These are phyloP conservation scores for Tilletia setariae DNA, from an alignment of 1,284 basidiomycete genomes.

Conservation along the genomic window DNA sequence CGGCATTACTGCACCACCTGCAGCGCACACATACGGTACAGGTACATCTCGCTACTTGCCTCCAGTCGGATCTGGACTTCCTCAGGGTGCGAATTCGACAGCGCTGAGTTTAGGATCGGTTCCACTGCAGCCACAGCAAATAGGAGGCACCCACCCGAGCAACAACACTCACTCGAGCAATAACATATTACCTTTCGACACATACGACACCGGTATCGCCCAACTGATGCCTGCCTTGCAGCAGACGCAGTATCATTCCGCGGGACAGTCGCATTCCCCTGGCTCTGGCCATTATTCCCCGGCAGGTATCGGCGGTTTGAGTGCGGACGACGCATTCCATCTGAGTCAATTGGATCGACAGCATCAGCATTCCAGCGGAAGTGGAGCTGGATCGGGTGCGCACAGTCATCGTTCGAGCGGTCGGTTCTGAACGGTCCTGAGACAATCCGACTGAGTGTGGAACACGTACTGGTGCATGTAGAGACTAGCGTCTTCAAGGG, in stretches of 20 bases:
- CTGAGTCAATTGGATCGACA: constrained; percentile 7
- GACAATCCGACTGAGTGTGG: too few species aligned
- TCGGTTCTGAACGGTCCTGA: neutral
- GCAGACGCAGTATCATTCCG: constrained; percentile 17
- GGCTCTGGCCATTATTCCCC: constrained; percentile 4
- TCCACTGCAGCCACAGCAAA: neutral
- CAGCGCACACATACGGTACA: constrained; percentile 24
- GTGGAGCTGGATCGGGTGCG: neutral
- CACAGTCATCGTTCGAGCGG: constrained; percentile 5
- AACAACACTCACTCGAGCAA: neutral
- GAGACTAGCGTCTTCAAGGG: too few species aligned
- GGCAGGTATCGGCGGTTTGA: constrained; percentile 1
- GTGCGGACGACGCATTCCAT: constrained; percentile 14
- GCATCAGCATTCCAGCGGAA: neutral
- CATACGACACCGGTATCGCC: constrained; percentile 41
- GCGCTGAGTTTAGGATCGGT: too few species aligned
- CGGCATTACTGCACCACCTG: constrained; percentile 30
- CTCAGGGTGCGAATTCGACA: too few species aligned
- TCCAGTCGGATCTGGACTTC: neutral
- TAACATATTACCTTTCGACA: constrained; percentile 35
- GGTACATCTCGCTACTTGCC: constrained; percentile 7
- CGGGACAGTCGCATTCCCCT: neutral
- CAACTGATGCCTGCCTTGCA: constrained; percentile 27
- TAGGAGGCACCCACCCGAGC: neutral
- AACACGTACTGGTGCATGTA: too few species aligned